Evolutionary conservation across 192 early-diverging fungal genomes (phyloP), one percentile per base, ranked within the genome.

Genomic region (Coemansia guatemalensis): DNA sequence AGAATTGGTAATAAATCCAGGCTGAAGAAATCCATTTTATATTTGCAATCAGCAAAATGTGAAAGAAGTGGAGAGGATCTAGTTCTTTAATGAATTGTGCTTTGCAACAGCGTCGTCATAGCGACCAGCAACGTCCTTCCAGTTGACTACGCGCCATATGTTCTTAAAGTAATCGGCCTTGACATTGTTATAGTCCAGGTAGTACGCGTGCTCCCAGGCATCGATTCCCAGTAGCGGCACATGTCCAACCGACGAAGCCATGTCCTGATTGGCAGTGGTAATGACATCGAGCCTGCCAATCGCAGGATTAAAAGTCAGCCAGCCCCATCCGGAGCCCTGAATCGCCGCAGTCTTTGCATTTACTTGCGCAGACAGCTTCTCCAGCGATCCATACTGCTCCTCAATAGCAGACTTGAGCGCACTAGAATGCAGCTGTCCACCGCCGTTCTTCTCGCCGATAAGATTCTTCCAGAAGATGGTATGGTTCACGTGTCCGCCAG

Each of bases 201-300:
- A 98, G 82, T 95, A 98, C 20, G 96, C 94, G 56, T 97, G 95
- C 77, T 95, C 95, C 95, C 93, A 95, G 11, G 94, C 94, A 74
- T 98, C 96, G 62, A 96, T 77, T 25, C 93, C 96, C 53, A 98
- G 83, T 26, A 98, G 73, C 27, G 96, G 96, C 30, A 89, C 78
- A 62, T 89, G 85, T 18, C 83, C 87, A 57, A 85, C 73, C 21
- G 74, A 75, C 47, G 71, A 56, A 4, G 75, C 64, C 67, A 74
- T 82, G 30, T 96, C 93, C 84, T 98, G 96, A 85, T 96, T 96
- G 47, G 89, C 59, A 25, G 92, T 92, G 20, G 92, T 93, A 20
- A 87, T 87, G 56, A 98, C 93, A 64, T 95, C 93, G 35, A 98
- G 65, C 55, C 82, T 75, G 71, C 91, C 88, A 58, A 81, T 82